Percentiles rank a stretch among this genome's conserved stretches.
Conservation (phyloP, 2,329 filamentous ascomycete species). For the Aspergillus sp. region DNA sequence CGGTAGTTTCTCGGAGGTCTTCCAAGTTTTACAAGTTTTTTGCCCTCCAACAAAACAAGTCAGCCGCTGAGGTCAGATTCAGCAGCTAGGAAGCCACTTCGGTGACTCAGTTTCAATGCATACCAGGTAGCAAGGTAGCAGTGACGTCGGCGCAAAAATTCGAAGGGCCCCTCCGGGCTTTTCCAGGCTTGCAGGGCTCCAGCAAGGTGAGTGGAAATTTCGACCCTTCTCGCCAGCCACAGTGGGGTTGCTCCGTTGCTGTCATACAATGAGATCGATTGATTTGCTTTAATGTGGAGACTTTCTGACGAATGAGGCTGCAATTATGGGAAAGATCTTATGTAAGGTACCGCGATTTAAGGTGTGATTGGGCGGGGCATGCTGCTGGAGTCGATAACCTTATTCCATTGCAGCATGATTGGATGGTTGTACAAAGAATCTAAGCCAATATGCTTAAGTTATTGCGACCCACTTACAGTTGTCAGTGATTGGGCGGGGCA, state of each 20-base stretch:
- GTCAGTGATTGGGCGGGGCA: not conserved
- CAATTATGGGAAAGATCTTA: not conserved
- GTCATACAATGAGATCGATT: conserved; percentile 2
- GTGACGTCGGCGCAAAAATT: not conserved
- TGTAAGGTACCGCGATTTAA: not conserved
- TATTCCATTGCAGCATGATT: not conserved
- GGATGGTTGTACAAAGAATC: not conserved
- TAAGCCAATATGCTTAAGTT: not conserved
- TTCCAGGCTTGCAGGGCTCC: no score
- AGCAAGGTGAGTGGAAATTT: not conserved
- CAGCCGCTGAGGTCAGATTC: no score
- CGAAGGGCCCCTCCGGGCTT: not conserved
- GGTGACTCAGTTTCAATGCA: no score
- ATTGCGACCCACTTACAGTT: not conserved
- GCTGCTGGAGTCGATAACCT: not conserved
- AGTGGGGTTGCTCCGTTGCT: not conserved
- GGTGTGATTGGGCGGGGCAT: not conserved
- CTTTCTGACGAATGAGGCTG: not conserved
- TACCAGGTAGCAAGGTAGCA: no score
- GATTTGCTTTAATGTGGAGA: not conserved
- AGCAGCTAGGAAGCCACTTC: no score
- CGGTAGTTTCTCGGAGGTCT: no score
- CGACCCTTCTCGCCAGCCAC: not conserved
- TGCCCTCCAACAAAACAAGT: no score
- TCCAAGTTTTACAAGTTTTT: no score